Percentiles rank a stretch among this genome's conserved stretches.
These are phyloP conservation scores for Carex cristatella DNA, from an alignment of 176 grass and related monocot species.

Conservation along the genomic window DNA sequence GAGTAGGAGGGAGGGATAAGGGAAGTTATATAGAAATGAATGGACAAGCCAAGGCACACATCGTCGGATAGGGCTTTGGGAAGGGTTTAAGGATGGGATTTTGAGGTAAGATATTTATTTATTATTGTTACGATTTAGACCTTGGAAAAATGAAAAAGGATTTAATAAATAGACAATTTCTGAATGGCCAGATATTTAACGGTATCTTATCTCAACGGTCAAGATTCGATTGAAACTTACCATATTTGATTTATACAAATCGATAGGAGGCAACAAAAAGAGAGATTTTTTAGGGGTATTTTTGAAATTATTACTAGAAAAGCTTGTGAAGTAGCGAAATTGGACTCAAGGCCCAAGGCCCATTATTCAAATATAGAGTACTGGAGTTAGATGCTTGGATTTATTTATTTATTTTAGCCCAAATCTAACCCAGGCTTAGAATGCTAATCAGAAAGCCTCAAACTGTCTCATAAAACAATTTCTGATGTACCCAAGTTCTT, in stretches of 20 bases:
- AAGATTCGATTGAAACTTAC: neutral
- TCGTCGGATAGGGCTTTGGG: constrained; percentile 14
- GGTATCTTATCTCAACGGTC: neutral
- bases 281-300: neutral
- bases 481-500: too few species aligned
- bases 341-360: neutral
- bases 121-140: neutral
- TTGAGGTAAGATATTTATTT: constrained; percentile 4
- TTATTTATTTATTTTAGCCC: neutral
- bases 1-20: neutral
- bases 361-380: neutral
- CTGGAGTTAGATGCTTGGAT: neutral
- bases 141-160: neutral
- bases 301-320: neutral
- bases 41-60: constrained; percentile 35
- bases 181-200: neutral
- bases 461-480: neutral
- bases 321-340: neutral
- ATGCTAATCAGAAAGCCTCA: neutral
- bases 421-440: neutral
- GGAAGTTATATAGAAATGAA: constrained; percentile 49
- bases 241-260: neutral
- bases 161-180: neutral
- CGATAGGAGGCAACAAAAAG: neutral
- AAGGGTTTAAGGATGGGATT: constrained; percentile 7